These are phyloP conservation scores for Aegilops sharonensis DNA, from an alignment of 176 grass and related monocot genomes.

Conservation along the genomic window DNA sequence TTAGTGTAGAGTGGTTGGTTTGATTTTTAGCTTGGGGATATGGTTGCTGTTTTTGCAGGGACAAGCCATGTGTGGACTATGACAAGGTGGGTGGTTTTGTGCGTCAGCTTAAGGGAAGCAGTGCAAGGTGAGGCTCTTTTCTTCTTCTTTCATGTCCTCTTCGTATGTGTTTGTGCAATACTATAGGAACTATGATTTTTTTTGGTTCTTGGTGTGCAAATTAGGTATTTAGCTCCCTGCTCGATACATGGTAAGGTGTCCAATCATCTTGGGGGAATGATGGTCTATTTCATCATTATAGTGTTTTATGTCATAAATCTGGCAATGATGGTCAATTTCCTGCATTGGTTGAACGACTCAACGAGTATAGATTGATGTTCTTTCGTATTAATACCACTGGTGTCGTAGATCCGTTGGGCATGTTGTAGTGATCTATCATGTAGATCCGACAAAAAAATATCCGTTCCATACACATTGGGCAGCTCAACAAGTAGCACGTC, in stretches of 20 bases:
- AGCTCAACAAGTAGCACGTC: not conserved
- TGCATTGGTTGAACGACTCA: not conserved
- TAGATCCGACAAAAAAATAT: not conserved
- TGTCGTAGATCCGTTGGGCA: not conserved
- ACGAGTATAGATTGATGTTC: not conserved
- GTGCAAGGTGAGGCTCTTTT: constrained; percentile 39
- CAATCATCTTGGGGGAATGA: not conserved
- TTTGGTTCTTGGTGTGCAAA: not conserved
- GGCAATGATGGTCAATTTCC: not conserved
- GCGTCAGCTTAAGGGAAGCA: constrained; percentile 62
- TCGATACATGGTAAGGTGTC: not conserved
- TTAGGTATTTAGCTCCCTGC: not conserved
- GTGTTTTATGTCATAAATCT: not conserved
- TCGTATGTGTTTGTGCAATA: not conserved
- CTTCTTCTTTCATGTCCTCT: not conserved
- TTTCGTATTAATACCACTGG: not conserved
- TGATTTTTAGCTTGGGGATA: constrained; percentile 4
- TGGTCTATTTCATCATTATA: not conserved
- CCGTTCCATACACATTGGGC: not conserved
- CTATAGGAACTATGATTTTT: not conserved
- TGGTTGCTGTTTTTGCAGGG: constrained; percentile 31
- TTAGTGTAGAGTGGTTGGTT: not conserved
- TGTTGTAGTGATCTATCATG: not conserved
- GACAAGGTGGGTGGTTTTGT: constrained; percentile 43
- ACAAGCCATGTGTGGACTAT: constrained; percentile 46